These are phyloP conservation scores for Xylaria sp. DNA, from an alignment of 2,329 filamentous ascomycete species.

Conservation along the genomic window DNA sequence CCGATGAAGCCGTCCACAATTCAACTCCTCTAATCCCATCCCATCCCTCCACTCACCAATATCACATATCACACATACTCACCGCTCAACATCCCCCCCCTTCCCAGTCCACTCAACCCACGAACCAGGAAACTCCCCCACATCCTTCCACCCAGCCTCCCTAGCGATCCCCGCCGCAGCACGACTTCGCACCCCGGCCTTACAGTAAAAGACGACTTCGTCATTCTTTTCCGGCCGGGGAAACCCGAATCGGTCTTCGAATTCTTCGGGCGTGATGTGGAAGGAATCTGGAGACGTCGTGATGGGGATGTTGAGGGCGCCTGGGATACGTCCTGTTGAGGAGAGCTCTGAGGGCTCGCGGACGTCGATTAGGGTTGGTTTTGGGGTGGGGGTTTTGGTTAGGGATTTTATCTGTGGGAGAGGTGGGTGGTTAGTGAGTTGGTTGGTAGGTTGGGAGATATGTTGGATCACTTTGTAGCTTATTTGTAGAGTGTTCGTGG, in stretches of 20 bases:
- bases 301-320: slow-evolving; percentile 84
- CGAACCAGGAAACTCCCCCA: slow-evolving; percentile 79
- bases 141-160: slow-evolving; percentile 77
- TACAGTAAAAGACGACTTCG: slow-evolving; percentile 89
- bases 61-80: neutral
- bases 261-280: slow-evolving; percentile 80
- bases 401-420: slow-evolving; percentile 40
- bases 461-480: too few relatives aligned
- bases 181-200: slow-evolving; percentile 84
- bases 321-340: slow-evolving; percentile 78
- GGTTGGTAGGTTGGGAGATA: neutral
- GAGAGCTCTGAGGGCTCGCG: slow-evolving; percentile 77
- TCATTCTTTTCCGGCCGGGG: slow-evolving; percentile 63
- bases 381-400: slow-evolving; percentile 14
- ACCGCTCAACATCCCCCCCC: slow-evolving; percentile 71
- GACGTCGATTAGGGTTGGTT: slow-evolving; percentile 62
- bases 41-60: neutral
- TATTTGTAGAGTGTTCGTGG: too few relatives aligned
- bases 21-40: too few relatives aligned
- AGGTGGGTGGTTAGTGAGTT: slow-evolving; percentile 3
- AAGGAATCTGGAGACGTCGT: slow-evolving; percentile 81
- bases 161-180: slow-evolving; percentile 81
- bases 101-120: slow-evolving; percentile 85
- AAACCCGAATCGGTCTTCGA: slow-evolving; percentile 84
- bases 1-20: too few relatives aligned